Evolutionary conservation across 805 yeast species (phyloP).

Genomic region (Wickerhamiella nectarea): DNA sequence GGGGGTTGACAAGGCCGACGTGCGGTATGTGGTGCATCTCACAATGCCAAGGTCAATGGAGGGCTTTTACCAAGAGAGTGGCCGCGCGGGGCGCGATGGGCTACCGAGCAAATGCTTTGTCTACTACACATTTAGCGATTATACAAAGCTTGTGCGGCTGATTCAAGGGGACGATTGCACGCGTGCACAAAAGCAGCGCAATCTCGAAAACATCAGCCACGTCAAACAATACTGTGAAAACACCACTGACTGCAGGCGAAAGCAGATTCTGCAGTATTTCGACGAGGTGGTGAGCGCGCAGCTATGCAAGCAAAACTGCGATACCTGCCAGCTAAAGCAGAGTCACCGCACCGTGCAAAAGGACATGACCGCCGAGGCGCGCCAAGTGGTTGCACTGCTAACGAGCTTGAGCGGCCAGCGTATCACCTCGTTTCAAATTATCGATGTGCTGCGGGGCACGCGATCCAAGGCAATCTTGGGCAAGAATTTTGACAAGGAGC

Average conservation of each 20-base stretch:
- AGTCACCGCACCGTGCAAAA: background rate
- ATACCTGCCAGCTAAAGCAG: slow-evolving; percentile 25
- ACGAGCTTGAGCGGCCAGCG: slow-evolving; percentile 36
- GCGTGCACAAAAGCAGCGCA: slow-evolving; percentile 53
- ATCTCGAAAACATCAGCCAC: slow-evolving; percentile 59
- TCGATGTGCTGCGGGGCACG: slow-evolving; percentile 71
- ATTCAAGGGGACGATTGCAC: slow-evolving; percentile 32
- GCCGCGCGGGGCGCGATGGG: slow-evolving; percentile 97
- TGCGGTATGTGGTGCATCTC: slow-evolving; percentile 77
- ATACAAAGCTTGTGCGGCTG: slow-evolving; percentile 57
- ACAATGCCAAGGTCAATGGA: slow-evolving; percentile 83
- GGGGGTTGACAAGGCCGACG: slow-evolving; percentile 98
- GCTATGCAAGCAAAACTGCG: slow-evolving; percentile 63
- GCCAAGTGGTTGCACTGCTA: slow-evolving; percentile 46
- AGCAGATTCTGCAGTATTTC: slow-evolving; percentile 79
- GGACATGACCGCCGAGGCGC: slow-evolving; percentile 31
- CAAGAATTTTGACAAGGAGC: slow-evolving; percentile 45
- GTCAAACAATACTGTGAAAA: slow-evolving; percentile 90
- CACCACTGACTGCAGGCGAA: slow-evolving; percentile 75
- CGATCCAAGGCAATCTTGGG: slow-evolving; percentile 44
- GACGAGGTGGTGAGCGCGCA: slow-evolving; percentile 63
- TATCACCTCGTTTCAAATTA: slow-evolving; percentile 68
- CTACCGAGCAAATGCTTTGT: slow-evolving; percentile 64
- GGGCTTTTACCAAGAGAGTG: slow-evolving; percentile 96
- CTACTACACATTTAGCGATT: slow-evolving; percentile 72